Conservation (phyloP, 306 rosid species). For the Mucuna pruriens region DNA sequence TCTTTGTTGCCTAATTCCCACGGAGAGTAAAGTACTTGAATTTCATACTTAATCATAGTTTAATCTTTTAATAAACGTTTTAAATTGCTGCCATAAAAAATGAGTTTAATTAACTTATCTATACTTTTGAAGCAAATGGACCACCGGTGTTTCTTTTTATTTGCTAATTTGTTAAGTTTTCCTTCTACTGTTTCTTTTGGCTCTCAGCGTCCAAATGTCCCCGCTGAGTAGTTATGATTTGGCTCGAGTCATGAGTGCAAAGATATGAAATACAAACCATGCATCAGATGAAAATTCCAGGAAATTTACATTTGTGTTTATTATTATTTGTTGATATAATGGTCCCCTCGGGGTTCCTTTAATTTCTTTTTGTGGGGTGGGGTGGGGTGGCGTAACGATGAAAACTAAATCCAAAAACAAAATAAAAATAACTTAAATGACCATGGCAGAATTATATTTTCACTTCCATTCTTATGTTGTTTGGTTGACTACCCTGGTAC, state of each 20-base stretch:
- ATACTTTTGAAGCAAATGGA: neutral
- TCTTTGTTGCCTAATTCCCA: slow-evolving; percentile 39
- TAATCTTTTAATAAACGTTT: neutral
- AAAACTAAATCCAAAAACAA: neutral
- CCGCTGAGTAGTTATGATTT: neutral
- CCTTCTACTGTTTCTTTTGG: neutral
- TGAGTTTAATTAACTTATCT: neutral
- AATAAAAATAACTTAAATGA: neutral
- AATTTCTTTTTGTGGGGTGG: neutral
- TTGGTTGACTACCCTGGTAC: neutral
- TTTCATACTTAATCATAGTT: slow-evolving; percentile 15
- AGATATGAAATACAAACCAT: neutral
- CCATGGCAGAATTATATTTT: neutral
- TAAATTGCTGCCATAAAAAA: neutral
- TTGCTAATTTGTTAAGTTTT: slow-evolving; percentile 12
- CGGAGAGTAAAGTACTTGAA: slow-evolving; percentile 25
- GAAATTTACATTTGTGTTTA: slow-evolving; percentile 6
- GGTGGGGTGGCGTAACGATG: neutral
- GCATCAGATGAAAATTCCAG: slow-evolving; percentile 4
- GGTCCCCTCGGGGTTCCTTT: neutral
- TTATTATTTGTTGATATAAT: neutral
- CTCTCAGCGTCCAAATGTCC: neutral
- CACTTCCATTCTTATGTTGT: neutral
- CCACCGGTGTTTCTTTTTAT: neutral
- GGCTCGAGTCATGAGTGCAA: neutral